phyloP scores from a whole-genome alignment of 2,329 filamentous ascomycete genomes.

The Colletotrichum theobromicola region DNA sequence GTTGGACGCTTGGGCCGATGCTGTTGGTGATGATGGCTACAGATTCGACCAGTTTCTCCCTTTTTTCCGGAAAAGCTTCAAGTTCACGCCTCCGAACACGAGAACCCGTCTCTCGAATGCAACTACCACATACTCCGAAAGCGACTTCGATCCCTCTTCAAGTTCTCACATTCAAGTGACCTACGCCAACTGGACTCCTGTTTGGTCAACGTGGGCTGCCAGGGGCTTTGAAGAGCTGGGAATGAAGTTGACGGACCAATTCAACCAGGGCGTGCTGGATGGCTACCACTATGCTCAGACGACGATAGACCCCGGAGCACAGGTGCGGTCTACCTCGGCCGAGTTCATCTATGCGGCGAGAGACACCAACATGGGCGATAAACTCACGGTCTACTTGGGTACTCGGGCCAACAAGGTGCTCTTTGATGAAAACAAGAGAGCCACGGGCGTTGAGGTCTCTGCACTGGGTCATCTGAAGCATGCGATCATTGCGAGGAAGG shows the following conservation, averaged over 20 bases:
- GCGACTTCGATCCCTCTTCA: not conserved
- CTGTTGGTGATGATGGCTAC: constrained; percentile 32
- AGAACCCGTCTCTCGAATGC: constrained; percentile 21
- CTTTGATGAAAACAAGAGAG: constrained; percentile 44
- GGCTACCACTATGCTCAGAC: constrained; percentile 32
- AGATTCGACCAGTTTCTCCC: constrained; percentile 33
- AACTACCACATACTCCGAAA: constrained; percentile 25
- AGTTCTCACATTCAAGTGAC: constrained; percentile 30
- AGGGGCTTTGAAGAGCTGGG: constrained; percentile 44
- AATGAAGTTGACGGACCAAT: constrained; percentile 35
- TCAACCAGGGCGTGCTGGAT: constrained; percentile 43
- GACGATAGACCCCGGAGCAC: constrained; percentile 31
- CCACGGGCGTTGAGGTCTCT: constrained; percentile 42
- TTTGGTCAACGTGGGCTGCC: constrained; percentile 25
- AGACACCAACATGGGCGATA: constrained; percentile 26
- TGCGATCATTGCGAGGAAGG: constrained; percentile 6
- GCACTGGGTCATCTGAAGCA: constrained; percentile 14
- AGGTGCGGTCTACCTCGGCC: constrained; percentile 37
- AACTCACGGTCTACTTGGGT: constrained; percentile 42
- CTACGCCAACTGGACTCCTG: constrained; percentile 26
- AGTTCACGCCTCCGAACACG: constrained; percentile 33
- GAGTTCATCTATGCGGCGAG: constrained; percentile 38
- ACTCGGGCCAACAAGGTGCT: constrained; percentile 50
- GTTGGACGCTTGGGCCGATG: constrained; percentile 34
- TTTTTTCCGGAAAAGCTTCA: constrained; percentile 33